Base-by-base conservation (phyloP, 1,284 basidiomycete genomes). In the Irpex rosettiformis region DNA sequence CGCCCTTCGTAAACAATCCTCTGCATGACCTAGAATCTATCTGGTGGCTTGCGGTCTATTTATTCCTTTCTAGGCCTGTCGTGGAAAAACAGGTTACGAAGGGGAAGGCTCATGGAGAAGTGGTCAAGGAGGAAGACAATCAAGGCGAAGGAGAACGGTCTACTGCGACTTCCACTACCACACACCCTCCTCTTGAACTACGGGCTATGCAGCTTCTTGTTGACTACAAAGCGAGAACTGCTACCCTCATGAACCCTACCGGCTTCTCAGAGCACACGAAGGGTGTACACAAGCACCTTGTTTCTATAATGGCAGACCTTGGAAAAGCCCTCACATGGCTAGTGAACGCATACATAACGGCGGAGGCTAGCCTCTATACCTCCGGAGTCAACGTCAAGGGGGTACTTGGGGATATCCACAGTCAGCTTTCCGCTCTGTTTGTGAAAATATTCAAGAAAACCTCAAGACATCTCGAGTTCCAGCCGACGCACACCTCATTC, bases 1-100 rank as follows among this genome's bases (percentile, higher is more conserved):
- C n/a, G n/a, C n/a, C n/a, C 25, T 56, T 56, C 22, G n/a, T 25
- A 11, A 29, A 30, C 27, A 42, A 56, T 28, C 42, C 54, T 8
- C 8, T 56, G 10, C 37, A 56, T 28, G 54, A 56, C 43, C 22
- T 24, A n/a, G 54, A 56, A 28, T 56, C 54, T 10, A 21, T 56
- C 16, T 56, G 18, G 22, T 56, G 54, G 54, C 30, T 54, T 2
- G 11, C 53, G 7, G 11, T 54, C 5, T 54, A 54, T 27, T 22
- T 54, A 33, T 8, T 24, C 10, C 43, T 47, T 4, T 2, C 43
- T 24, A 10, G 43, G 6, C n/a, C n/a, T n/a, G n/a, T n/a, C n/a
- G n/a, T n/a, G n/a, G n/a, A n/a, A n/a, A n/a, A n/a, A n/a, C n/a
- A n/a, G n/a, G n/a, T n/a, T n/a, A n/a, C n/a, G n/a, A n/a, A n/a